These are phyloP conservation scores for Ilyonectria robusta DNA, from an alignment of 2,329 filamentous ascomycete genomes.

Conservation along the genomic window DNA sequence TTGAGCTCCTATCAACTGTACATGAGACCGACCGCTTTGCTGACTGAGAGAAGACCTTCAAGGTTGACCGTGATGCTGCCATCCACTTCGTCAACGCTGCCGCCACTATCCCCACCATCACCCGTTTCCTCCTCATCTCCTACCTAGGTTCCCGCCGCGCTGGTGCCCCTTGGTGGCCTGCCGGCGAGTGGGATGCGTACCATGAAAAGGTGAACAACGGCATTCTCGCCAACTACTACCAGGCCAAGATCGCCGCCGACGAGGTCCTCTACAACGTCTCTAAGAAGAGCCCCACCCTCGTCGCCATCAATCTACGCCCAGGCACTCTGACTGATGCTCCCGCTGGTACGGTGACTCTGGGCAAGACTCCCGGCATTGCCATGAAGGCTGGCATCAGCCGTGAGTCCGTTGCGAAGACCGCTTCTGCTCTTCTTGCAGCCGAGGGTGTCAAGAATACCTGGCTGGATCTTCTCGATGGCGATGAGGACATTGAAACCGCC, in stretches of 20 bases:
- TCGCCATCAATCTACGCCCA: constrained; percentile 68
- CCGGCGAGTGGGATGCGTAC: constrained; percentile 63
- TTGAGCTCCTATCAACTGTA: constrained; percentile 22
- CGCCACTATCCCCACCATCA: constrained; percentile 66
- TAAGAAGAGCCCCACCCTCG: constrained; percentile 58
- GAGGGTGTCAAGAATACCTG: constrained; percentile 64
- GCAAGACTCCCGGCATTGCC: constrained; percentile 56
- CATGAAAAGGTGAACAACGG: constrained; percentile 58
- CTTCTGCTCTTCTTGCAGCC: constrained; percentile 67
- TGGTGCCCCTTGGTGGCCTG: constrained; percentile 70
- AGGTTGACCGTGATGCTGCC: constrained; percentile 75
- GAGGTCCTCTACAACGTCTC: constrained; percentile 67
- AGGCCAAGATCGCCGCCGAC: constrained; percentile 73
- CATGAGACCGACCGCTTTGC: background rate
- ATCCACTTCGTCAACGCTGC: constrained; percentile 74
- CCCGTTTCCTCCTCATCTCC: constrained; percentile 76
- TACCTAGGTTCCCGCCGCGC: constrained; percentile 69
- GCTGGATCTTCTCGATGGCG: constrained; percentile 69
- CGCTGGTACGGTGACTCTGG: constrained; percentile 63
- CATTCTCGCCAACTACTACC: constrained; percentile 67
- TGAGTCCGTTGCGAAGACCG: constrained; percentile 72
- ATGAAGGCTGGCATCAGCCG: constrained; percentile 61
- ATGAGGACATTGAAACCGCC: constrained; percentile 62
- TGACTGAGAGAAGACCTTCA: constrained; percentile 61
- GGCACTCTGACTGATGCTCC: constrained; percentile 64